phyloP scores from a whole-genome alignment of 75 land plant species.

The Picea glauca region DNA sequence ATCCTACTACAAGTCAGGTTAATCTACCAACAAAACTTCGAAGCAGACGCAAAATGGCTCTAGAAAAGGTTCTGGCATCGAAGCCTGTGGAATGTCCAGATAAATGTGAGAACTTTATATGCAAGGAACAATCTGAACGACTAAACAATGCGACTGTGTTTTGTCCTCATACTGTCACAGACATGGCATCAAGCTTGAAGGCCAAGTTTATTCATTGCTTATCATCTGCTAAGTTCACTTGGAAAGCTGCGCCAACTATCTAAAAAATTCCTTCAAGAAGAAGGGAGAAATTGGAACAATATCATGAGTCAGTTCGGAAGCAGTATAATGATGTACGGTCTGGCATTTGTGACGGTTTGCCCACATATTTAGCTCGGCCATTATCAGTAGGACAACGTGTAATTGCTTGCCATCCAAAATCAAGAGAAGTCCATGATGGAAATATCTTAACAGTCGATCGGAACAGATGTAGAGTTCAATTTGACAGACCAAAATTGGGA shows the following conservation, averaged over 20 bases:
- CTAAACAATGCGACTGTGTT: background rate
- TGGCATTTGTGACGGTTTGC: slow-evolving; percentile 70
- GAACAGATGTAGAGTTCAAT: slow-evolving; percentile 69
- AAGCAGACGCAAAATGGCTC: too few relatives aligned
- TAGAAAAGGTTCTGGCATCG: too few relatives aligned
- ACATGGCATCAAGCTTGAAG: too few relatives aligned
- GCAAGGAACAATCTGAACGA: too few relatives aligned
- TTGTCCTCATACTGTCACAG: too few relatives aligned
- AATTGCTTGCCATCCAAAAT: slow-evolving; percentile 83
- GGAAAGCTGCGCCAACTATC: slow-evolving; percentile 92
- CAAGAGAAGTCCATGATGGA: slow-evolving; percentile 84
- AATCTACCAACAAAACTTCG: too few relatives aligned
- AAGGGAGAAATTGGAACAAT: slow-evolving; percentile 67
- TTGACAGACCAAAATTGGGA: too few relatives aligned
- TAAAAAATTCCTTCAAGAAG: slow-evolving; percentile 65
- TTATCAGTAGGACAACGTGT: slow-evolving; percentile 21
- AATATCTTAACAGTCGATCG: slow-evolving; percentile 85
- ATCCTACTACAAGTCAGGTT: too few relatives aligned
- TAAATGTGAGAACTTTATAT: too few relatives aligned
- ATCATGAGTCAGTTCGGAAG: slow-evolving; percentile 74
- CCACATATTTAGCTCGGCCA: slow-evolving; percentile 82
- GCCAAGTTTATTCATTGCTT: too few relatives aligned
- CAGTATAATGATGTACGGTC: slow-evolving; percentile 76
- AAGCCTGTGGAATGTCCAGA: too few relatives aligned
- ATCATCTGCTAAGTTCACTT: slow-evolving; percentile 4